These are phyloP conservation scores for bread wheat (Triticum aestivum) DNA, from an alignment of 176 grass and related monocot species.

Conservation along the genomic window IWGSC_CS_RefSeq_v2.1 NC_057813.1:669501081-669501580, in stretches of 20 bases:
- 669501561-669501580: too few relatives aligned
- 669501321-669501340: conserved; percentile 9
- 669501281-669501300: background rate
- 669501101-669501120: background rate
- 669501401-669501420: conserved; percentile 11
- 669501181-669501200: background rate
- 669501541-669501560: too few relatives aligned
- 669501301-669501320: too few relatives aligned
- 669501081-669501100: too few relatives aligned
- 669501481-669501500: too few relatives aligned
- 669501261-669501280: conserved; percentile 18
- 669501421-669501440: conserved; percentile 29
- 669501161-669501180: background rate
- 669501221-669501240: background rate
- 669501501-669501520: too few relatives aligned
- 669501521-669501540: too few relatives aligned
- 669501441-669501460: background rate
- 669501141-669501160: background rate
- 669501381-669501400: conserved; percentile 26
- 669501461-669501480: too few relatives aligned
- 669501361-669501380: conserved; percentile 39
- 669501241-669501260: background rate
- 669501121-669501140: background rate
- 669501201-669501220: background rate
- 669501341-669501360: conserved; percentile 30